Evolutionary conservation across 129 eudicot genomes (phyloP), one percentile per base, ranked within the genome.

Genomic region (Scalesia atractyloides): DNA sequence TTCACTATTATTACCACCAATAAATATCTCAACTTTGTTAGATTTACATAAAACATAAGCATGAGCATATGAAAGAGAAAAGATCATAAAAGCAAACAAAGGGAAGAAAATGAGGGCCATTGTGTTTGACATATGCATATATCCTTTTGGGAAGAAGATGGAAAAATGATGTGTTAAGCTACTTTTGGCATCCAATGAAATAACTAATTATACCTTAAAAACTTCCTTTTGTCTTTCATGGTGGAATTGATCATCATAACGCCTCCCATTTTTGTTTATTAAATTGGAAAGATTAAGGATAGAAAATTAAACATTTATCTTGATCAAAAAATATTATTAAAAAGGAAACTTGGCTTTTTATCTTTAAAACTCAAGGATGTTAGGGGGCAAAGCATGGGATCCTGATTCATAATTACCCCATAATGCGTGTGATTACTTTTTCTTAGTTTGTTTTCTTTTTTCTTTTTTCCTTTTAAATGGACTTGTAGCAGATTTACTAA

Each of bases 121-220:
- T 34, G 62, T 73, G 64, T 63, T 73, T 73, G 78, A 73, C 71
- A 63, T 73, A 73, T 33, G 34, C 16, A 73, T 50, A 8, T 48
- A 77, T 69, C 73, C 61, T 61, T 69, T 62, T 49, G 49, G 52
- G 20, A 60, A 39, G 60, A 50, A 80, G 53, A 80, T 80, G 79
- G 75, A 80, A 80, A 80, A 67, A 70, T 80, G 75, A 73, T 80
- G 84, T 80, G 80, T 80, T 74, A 74, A 73, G 69, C 6, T 73
- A 48, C 79, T 73, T 80, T 80, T 73, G 73, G 83, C 69, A 79
- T 73, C 79, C 83, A 56, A 79, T 73, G 83, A 50, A 56, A 57
- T 39, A 66, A 57, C 79, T 66, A 73, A 57, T 56, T 59, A 17
- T 67, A 79, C 75, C 66, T 66, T 65, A 53, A 44, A 73, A 72